These are phyloP conservation scores for Fusarium pininemorale DNA, from an alignment of 2,329 filamentous ascomycete species.

Conservation along the genomic window DNA sequence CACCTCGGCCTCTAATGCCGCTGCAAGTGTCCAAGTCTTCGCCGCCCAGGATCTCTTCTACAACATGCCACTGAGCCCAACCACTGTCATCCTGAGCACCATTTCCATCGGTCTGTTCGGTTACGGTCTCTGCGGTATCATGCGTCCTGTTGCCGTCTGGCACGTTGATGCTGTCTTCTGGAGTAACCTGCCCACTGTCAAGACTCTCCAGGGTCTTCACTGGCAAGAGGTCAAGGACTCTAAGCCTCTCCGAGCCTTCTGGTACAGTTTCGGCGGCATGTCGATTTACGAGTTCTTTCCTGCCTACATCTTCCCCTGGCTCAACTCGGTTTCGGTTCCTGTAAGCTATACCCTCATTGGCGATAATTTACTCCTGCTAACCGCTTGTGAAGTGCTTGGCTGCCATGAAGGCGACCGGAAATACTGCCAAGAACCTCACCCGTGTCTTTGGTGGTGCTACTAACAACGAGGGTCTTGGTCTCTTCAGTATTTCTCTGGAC, in stretches of 20 bases:
- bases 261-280: constrained; percentile 60
- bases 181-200: constrained; percentile 61
- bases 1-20: constrained; percentile 61
- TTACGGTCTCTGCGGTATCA: constrained; percentile 62
- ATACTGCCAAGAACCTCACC: constrained; percentile 54
- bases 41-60: constrained; percentile 63
- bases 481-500: constrained; percentile 61
- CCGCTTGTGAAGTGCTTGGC: constrained; percentile 53
- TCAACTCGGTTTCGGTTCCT: constrained; percentile 64
- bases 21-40: constrained; percentile 54
- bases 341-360: background rate
- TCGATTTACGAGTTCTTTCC: constrained; percentile 62
- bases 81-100: constrained; percentile 58
- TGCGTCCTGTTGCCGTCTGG: constrained; percentile 64
- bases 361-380: background rate
- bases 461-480: constrained; percentile 62
- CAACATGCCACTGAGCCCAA: constrained; percentile 54
- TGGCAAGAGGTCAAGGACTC: constrained; percentile 61
- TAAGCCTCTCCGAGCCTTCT: constrained; percentile 62
- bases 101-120: constrained; percentile 66
- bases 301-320: constrained; percentile 64
- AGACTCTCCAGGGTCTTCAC: constrained; percentile 63
- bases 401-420: constrained; percentile 59
- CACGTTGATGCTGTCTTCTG: constrained; percentile 67
- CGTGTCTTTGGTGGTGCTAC: constrained; percentile 61